These are phyloP conservation scores for Aspergillus aculeatinus DNA, from an alignment of 2,329 filamentous ascomycete genomes.

Conservation along the genomic window DNA sequence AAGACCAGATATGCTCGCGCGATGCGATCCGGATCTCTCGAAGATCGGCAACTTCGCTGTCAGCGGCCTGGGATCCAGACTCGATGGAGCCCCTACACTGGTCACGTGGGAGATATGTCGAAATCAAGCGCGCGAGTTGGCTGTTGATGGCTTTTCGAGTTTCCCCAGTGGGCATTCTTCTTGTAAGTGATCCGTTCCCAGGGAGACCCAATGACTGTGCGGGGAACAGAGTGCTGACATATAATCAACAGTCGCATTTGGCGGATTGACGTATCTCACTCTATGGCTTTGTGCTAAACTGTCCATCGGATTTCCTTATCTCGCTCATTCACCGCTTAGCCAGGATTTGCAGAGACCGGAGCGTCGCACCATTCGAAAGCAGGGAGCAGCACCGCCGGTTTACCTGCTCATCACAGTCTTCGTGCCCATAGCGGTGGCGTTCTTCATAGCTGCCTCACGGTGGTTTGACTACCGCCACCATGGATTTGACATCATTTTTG, in stretches of 20 bases:
- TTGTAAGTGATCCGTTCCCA: constrained; percentile 42
- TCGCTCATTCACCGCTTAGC: constrained; percentile 31
- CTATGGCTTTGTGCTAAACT: constrained; percentile 73
- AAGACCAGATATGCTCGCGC: constrained; percentile 62
- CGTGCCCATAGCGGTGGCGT: constrained; percentile 69
- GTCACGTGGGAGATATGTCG: constrained; percentile 76
- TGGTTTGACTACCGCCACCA: constrained; percentile 89
- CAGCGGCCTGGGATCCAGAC: constrained; percentile 56
- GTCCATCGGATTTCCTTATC: constrained; percentile 47
- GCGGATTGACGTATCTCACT: constrained; percentile 79
- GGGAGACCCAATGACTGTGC: background rate
- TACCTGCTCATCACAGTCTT: constrained; percentile 71
- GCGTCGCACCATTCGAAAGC: constrained; percentile 58
- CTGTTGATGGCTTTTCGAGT: constrained; percentile 80
- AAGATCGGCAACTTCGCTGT: constrained; percentile 62
- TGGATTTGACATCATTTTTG: constrained; percentile 87
- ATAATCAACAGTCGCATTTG: constrained; percentile 60
- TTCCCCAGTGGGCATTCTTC: constrained; percentile 78
- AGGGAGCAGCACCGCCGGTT: constrained; percentile 78
- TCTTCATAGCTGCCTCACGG: constrained; percentile 81
- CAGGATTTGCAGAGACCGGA: constrained; percentile 23
- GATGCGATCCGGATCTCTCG: constrained; percentile 72
- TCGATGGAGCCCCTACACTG: constrained; percentile 61
- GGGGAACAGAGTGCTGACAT: background rate
- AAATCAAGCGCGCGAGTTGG: constrained; percentile 56